Base-by-base conservation (phyloP, 1,139 yeast genomes). In the Yamadazyma atmosphaerica region DNA sequence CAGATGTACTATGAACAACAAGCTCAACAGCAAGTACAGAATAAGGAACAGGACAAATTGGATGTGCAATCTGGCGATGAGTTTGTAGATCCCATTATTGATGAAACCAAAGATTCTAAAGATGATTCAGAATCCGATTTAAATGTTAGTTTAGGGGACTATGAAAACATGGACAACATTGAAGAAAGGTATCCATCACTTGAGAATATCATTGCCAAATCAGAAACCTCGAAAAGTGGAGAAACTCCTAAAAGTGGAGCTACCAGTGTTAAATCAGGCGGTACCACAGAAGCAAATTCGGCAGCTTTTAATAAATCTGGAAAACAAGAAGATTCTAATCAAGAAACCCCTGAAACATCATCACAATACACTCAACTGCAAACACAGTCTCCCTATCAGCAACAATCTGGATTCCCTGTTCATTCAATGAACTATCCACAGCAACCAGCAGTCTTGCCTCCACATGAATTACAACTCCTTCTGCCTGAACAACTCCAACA, bases 101-200 rank as follows among this genome's bases (percentile, higher is more conserved):
- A 34, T 13, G 29, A 18, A 17, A 16, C 25, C 14, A 18, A 9
- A n/a, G n/a, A n/a, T n/a, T n/a, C n/a, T 27, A 21, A 29, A 12
- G 32, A 9, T 8, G 27, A 31, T 2, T 40, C 41, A 6, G 45
- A 37, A 2, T 34, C 36, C 9, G 45, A 39, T 12, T 30, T 43
- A 4, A 59, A 56, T 19, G 54, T 49, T 13, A 56, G 58, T 31
- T 45, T 60, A 22, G 55, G 49, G 11, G 72, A 66, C 23, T 42
- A 65, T 12, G 71, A 57, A 9, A n/a, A n/a, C n/a, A n/a, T n/a
- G n/a, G 75, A 70, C 29, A 61, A 71, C 42, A 69, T 64, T 1
- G 76, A 70, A 45, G 70, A 65, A 40, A 55, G 76, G 32, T 72
- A 60, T 39, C 77, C 77, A 3, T 67, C 74, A 3, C 55, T 72